Conservation (phyloP, 108 stramenopile genomes). For the Cyclotella choctawhatcheeana region DNA sequence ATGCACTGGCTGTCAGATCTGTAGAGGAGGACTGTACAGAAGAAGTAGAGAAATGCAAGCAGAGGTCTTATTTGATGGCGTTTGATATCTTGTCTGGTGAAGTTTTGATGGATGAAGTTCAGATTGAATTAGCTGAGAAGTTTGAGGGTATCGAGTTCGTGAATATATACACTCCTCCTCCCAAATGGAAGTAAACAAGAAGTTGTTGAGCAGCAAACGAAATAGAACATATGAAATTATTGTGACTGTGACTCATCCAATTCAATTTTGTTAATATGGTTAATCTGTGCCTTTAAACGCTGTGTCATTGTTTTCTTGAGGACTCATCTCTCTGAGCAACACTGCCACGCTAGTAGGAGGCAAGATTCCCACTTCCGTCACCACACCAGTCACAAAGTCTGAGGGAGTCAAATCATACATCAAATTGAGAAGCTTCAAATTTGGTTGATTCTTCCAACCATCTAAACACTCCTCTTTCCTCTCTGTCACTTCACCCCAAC, state of each 20-base stretch:
- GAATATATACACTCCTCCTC: conserved; percentile 69
- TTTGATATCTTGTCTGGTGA: conserved; percentile 91
- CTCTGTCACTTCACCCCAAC: conserved; percentile 23
- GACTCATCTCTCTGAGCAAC: conserved; percentile 93
- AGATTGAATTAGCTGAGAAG: conserved; percentile 80
- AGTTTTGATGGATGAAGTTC: conserved; percentile 89
- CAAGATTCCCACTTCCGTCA: conserved; percentile 97
- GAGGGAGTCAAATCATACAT: conserved; percentile 97
- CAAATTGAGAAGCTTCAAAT: conserved; percentile 85
- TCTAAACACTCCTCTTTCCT: conserved; percentile 49
- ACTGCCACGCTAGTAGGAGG: conserved; percentile 98
- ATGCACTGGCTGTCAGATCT: conserved; percentile 84
- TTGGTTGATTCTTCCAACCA: conserved; percentile 50
- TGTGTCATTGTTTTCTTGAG: conserved; percentile 50
- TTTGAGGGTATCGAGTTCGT: conserved; percentile 97
- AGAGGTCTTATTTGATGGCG: conserved; percentile 91
- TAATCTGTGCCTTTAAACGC: conserved; percentile 36
- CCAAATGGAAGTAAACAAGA: conserved; percentile 31
- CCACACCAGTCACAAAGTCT: conserved; percentile 94
- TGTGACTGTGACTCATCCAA: neutral
- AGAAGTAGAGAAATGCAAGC: conserved; percentile 74
- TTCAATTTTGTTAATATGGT: neutral
- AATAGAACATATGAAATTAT: neutral
- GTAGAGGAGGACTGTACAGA: conserved; percentile 93
- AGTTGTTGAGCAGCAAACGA: no score